A percentile compares a stretch with the other conserved stretches of the same genome.
Conservation (phyloP, 2,329 filamentous ascomycete species). For the Alternaria postmessia region DNA sequence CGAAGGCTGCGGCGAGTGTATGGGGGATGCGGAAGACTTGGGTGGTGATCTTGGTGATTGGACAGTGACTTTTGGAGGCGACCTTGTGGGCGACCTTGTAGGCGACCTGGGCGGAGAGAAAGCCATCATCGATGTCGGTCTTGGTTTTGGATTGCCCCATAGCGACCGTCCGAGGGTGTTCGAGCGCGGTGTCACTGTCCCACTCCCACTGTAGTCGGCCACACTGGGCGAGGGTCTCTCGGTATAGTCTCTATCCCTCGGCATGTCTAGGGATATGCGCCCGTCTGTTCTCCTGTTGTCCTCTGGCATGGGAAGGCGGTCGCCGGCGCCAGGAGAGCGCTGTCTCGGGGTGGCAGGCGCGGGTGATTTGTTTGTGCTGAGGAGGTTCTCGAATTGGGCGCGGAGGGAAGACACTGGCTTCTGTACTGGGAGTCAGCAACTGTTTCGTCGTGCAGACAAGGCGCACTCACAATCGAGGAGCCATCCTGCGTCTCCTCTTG, state of each 20-base stretch:
- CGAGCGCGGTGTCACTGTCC: conserved; percentile 43
- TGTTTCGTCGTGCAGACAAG: not conserved
- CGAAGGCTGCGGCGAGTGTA: conserved; percentile 47
- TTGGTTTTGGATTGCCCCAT: conserved; percentile 48
- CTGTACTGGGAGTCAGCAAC: conserved; percentile 53
- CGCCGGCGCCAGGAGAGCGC: conserved; percentile 43
- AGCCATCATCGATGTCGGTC: conserved; percentile 60
- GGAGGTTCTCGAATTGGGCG: conserved; percentile 82
- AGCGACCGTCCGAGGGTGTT: conserved; percentile 45
- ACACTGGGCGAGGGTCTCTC: conserved; percentile 33
- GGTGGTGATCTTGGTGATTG: conserved; percentile 75
- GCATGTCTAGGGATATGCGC: conserved; percentile 54
- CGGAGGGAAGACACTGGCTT: conserved; percentile 83
- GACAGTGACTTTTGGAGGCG: conserved; percentile 72
- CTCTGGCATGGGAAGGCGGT: conserved; percentile 41
- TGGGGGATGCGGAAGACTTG: conserved; percentile 51
- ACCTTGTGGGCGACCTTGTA: conserved; percentile 45
- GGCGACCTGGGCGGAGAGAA: conserved; percentile 57
- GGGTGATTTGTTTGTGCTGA: conserved; percentile 50
- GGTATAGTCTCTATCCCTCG: conserved; percentile 44
- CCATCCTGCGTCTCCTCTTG: conserved; percentile 71
- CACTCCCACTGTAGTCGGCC: conserved; percentile 50
- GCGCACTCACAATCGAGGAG: conserved; percentile 72
- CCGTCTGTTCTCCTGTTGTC: conserved; percentile 42
- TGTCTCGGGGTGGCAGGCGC: conserved; percentile 35